Conservation (phyloP, 2,329 filamentous ascomycete genomes). For the Phialophora expanda region DNA sequence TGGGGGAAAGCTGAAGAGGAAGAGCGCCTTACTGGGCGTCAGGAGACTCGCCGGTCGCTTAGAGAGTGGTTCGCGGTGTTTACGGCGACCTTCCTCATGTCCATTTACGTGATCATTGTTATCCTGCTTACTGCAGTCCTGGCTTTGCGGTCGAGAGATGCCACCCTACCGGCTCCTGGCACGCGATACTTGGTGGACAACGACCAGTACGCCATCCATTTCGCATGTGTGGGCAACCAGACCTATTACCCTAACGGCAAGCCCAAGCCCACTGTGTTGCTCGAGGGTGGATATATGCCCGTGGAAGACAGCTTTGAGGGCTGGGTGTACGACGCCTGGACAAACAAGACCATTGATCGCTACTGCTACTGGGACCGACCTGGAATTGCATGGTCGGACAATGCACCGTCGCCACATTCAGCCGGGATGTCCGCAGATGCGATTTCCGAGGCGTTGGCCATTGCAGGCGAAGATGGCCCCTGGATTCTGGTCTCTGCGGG, state of each 20-base stretch:
- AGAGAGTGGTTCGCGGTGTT: slow-evolving; percentile 84
- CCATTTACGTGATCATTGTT: slow-evolving; percentile 68
- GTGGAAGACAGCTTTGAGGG: slow-evolving; percentile 79
- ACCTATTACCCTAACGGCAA: slow-evolving; percentile 61
- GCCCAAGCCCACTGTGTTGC: slow-evolving; percentile 75
- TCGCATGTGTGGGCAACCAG: slow-evolving; percentile 79
- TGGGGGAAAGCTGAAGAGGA: slow-evolving; percentile 96
- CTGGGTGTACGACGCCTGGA: slow-evolving; percentile 75
- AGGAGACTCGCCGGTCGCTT: slow-evolving; percentile 81
- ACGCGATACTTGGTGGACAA: slow-evolving; percentile 79
- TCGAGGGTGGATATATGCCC: slow-evolving; percentile 82
- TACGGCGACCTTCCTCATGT: slow-evolving; percentile 72
- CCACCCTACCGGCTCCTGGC: slow-evolving; percentile 74
- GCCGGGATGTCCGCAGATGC: slow-evolving; percentile 91
- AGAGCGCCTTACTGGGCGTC: slow-evolving; percentile 84
- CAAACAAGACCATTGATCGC: slow-evolving; percentile 79
- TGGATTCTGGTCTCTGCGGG: slow-evolving; percentile 89
- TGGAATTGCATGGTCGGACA: slow-evolving; percentile 85
- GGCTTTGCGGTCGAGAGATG: slow-evolving; percentile 78
- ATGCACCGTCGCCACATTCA: slow-evolving; percentile 89
- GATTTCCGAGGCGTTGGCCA: slow-evolving; percentile 81
- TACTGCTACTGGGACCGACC: slow-evolving; percentile 97
- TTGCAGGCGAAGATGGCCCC: slow-evolving; percentile 80
- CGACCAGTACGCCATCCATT: slow-evolving; percentile 82
- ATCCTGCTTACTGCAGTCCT: slow-evolving; percentile 80